Evolutionary conservation across 2,329 filamentous ascomycete genomes (phyloP).

Genomic region (Thermoascus crustaceus): DNA sequence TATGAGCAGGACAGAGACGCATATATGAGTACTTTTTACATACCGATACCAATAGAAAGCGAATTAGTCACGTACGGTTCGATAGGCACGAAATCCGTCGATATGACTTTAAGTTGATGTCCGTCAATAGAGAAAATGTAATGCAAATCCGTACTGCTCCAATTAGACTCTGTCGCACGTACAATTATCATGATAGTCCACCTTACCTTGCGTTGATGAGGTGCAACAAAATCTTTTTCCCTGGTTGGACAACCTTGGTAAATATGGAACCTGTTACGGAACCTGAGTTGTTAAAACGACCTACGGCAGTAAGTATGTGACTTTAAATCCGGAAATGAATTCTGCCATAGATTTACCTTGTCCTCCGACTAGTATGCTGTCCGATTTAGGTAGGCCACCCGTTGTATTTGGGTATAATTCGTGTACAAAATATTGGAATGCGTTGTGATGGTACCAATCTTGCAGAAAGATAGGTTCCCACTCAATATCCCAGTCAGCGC

Average conservation of each 20-base stretch:
- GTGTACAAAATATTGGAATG: slow-evolving; percentile 5
- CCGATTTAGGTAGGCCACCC: slow-evolving; percentile 7
- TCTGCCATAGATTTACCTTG: slow-evolving; percentile 1
- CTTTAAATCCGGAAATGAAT: background rate
- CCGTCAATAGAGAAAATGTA: slow-evolving; percentile 22
- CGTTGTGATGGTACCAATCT: slow-evolving; percentile 9
- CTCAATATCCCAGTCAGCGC: slow-evolving; percentile 18
- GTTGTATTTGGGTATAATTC: slow-evolving; percentile 8
- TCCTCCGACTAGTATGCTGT: background rate
- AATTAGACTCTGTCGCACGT: slow-evolving; percentile 44
- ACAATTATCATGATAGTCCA: slow-evolving; percentile 28
- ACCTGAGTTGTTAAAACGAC: background rate
- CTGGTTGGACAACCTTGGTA: background rate
- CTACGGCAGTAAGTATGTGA: slow-evolving; percentile 1
- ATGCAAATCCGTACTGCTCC: slow-evolving; percentile 23
- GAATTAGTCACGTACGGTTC: slow-evolving; percentile 11
- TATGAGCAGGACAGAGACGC: too few relatives aligned
- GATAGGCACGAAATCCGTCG: slow-evolving; percentile 22
- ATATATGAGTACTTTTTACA: slow-evolving; percentile 6
- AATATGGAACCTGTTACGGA: background rate
- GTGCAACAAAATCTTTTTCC: background rate
- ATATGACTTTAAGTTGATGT: slow-evolving; percentile 20
- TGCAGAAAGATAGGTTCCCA: slow-evolving; percentile 19
- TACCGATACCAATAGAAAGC: slow-evolving; percentile 10
- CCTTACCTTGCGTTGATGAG: slow-evolving; percentile 21